Base-by-base conservation (phyloP, 306 rosid species). In the Fagus crenata region DNA sequence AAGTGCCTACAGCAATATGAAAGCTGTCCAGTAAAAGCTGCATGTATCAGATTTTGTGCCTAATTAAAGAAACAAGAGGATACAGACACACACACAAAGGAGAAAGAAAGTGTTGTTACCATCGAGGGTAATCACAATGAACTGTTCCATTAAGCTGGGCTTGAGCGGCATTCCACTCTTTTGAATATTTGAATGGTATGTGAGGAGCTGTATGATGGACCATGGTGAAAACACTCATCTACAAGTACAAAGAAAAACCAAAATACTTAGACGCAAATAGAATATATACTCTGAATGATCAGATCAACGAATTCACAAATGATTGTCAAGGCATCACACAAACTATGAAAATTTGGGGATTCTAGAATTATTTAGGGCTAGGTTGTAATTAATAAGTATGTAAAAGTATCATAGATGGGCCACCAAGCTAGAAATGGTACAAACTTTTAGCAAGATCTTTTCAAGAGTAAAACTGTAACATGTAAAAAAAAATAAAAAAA, bases 191-290 rank as follows among this genome's bases (percentile, higher is more conserved):
- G 87, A 95, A 95, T 14, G 97, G 99, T 85, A 92, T 92, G 80
- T 95, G 99, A 0, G 99, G 97, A 49, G 99, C 97, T 3, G 97
- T 92, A 84, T 95, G 99, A 83, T 92, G 97, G 51, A 95, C 99
- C 99, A 95, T 92, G 73, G 97, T 95, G 92, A 95, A 95, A 77
- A 96, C 90, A 79, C 97, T 95, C 97, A 95, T 95, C 99, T 95
- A 77, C 43, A 49, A 64, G 40, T 37, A 53, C 49, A 75, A 74
- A 18, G 4, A 28, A 77, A 81, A 86, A 79, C 3, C 37, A 71
- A 37, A 72, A 54, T 65, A 63, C 69, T 85, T 82, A 80, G 81
- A 77, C 76, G 78, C 39, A 14, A 4, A n/a, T 18, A 60, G 67
- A 39, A 17, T 61, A 37, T 46, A 49, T 65, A 65, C 53, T 75